Evolutionary conservation across 2,329 filamentous ascomycete genomes (phyloP).

Genomic region (Epichloe typhina): DNA sequence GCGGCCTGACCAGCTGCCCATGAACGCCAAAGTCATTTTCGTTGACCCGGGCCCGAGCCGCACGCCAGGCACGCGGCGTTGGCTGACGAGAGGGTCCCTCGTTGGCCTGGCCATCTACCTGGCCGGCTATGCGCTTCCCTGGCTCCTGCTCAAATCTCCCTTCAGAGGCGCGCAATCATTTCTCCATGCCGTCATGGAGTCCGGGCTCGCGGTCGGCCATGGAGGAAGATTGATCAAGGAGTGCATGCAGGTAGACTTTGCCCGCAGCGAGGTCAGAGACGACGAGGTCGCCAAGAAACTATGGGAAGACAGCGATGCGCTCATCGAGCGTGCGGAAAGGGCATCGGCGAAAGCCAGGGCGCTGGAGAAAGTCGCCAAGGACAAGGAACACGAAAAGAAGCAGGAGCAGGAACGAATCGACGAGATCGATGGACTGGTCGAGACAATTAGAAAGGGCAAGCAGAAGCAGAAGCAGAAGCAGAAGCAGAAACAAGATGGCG

Average conservation of each 20-base stretch:
- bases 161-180: conserved; percentile 77
- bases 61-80: conserved; percentile 77
- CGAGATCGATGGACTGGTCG: conserved; percentile 25
- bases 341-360: conserved; percentile 49
- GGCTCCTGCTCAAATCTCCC: conserved; percentile 78
- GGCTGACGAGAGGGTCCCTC: conserved; percentile 74
- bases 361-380: conserved; percentile 24
- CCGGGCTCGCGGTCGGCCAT: conserved; percentile 45
- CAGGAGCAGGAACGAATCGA: conserved; percentile 20
- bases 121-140: conserved; percentile 65
- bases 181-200: conserved; percentile 75
- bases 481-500: background rate
- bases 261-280: conserved; percentile 61
- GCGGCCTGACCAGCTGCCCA: conserved; percentile 69
- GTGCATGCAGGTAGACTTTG: conserved; percentile 62
- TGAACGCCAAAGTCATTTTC: conserved; percentile 71
- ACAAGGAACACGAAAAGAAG: conserved; percentile 19
- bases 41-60: conserved; percentile 77
- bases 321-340: conserved; percentile 74
- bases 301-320: conserved; percentile 78
- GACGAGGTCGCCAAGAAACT: conserved; percentile 70
- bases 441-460: conserved; percentile 31
- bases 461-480: conserved; percentile 13
- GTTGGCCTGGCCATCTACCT: conserved; percentile 70
- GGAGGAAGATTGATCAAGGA: conserved; percentile 78